Conservation (phyloP, 768 basidiomycete species). For the Chiua virens region DNA sequence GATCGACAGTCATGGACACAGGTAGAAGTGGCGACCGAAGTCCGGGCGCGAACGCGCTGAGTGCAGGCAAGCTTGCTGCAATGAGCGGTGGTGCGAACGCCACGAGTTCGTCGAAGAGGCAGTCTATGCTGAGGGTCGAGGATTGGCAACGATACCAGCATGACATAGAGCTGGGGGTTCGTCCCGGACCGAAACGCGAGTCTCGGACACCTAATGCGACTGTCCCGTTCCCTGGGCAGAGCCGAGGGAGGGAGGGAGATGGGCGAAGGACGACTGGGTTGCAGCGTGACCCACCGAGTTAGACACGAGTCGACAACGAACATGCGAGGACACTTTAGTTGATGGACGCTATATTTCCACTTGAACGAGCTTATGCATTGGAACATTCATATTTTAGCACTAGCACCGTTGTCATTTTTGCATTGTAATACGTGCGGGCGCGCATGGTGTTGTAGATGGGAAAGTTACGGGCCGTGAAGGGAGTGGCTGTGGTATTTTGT, state of each 20-base stretch:
- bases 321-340: slow-evolving; percentile 15
- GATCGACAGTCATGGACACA: slow-evolving; percentile 27
- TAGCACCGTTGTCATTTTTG: slow-evolving; percentile 7
- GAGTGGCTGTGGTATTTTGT: slow-evolving; percentile 20
- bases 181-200: slow-evolving; percentile 24
- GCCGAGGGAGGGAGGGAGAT: slow-evolving; percentile 20
- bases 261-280: slow-evolving; percentile 31
- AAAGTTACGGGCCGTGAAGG: neutral
- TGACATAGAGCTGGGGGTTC: slow-evolving; percentile 38
- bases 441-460: neutral
- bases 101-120: slow-evolving; percentile 53
- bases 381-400: slow-evolving; percentile 19
- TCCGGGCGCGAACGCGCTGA: slow-evolving; percentile 38
- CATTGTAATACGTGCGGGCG: slow-evolving; percentile 19
- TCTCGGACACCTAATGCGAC: slow-evolving; percentile 23
- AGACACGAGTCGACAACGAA: slow-evolving; percentile 15
- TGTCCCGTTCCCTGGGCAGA: slow-evolving; percentile 35
- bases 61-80: slow-evolving; percentile 58
- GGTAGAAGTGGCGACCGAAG: slow-evolving; percentile 39
- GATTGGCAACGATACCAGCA: slow-evolving; percentile 81
- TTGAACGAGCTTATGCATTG: slow-evolving; percentile 12
- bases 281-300: slow-evolving; percentile 44
- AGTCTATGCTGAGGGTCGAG: slow-evolving; percentile 79
- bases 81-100: slow-evolving; percentile 30
- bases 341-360: slow-evolving; percentile 19